Evolutionary conservation across 352 stramenopile genomes (phyloP).

Genomic region (Aphanomyces invadans): DNA sequence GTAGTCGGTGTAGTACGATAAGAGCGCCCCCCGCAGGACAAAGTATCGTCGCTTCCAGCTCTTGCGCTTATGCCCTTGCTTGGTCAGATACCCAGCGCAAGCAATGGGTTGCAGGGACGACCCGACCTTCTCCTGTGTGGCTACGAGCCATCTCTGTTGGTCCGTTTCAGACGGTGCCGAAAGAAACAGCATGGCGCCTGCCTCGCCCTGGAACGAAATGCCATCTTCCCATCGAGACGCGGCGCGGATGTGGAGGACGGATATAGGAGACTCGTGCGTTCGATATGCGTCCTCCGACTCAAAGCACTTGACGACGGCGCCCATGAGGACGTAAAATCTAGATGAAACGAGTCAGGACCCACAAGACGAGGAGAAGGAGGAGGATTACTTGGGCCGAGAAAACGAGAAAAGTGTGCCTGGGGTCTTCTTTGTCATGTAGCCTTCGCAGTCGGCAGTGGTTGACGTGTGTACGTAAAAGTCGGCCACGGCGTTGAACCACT

Average conservation of each 20-base stretch:
- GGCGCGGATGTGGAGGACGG: neutral
- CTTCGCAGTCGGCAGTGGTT: constrained; percentile 17
- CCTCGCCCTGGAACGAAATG: constrained; percentile 17
- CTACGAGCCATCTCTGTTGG: constrained; percentile 12
- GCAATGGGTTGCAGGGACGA: constrained; percentile 13
- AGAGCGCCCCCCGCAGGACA: constrained; percentile 43
- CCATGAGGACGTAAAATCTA: constrained; percentile 21
- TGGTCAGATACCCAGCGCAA: constrained; percentile 52
- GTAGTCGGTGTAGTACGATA: constrained; percentile 23
- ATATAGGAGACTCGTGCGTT: neutral
- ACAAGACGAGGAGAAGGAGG: neutral
- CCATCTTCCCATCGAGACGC: constrained; percentile 23
- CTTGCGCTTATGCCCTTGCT: constrained; percentile 61
- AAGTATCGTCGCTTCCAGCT: constrained; percentile 77
- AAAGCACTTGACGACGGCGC: constrained; percentile 21
- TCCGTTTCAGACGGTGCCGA: neutral
- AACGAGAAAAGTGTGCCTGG: constrained; percentile 15
- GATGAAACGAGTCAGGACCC: neutral
- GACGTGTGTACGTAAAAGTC: constrained; percentile 20
- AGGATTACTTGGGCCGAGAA: constrained; percentile 20
- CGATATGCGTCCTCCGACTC: constrained; percentile 18
- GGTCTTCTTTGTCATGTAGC: constrained; percentile 24
- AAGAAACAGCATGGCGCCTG: constrained; percentile 21
- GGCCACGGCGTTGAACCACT: constrained; percentile 20
- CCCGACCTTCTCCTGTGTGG: constrained; percentile 2